These are phyloP conservation scores for Chlamydomonas reinhardtii DNA, from an alignment of 163 green algal species.

Conservation along the genomic window DNA sequence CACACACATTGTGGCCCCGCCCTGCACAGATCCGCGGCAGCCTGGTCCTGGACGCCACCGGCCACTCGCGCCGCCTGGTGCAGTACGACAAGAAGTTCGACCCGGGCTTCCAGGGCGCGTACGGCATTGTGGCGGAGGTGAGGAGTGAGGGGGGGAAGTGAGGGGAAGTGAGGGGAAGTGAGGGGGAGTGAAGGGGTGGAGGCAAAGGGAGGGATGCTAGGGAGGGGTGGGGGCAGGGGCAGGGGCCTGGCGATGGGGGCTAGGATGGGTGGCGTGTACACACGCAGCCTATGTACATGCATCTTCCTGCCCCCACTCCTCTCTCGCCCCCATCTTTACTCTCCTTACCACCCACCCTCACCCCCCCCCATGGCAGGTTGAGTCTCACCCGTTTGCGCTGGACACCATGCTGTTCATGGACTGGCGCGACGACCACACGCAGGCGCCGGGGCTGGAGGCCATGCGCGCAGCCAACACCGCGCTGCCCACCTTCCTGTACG, in stretches of 20 bases:
- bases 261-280: too few species aligned
- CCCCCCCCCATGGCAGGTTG: constrained; percentile 74
- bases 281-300: too few species aligned
- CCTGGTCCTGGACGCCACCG: constrained; percentile 89
- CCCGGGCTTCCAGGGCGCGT: constrained; percentile 93
- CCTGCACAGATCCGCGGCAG: constrained; percentile 63
- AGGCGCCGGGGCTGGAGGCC: constrained; percentile 69
- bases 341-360: too few species aligned
- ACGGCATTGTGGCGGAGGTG: constrained; percentile 87
- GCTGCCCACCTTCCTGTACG: constrained; percentile 98
- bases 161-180: constrained; percentile 15
- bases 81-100: constrained; percentile 92
- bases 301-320: too few species aligned
- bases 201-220: too few species aligned
- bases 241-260: too few species aligned
- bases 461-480: constrained; percentile 80
- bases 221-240: too few species aligned
- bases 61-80: constrained; percentile 90
- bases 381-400: constrained; percentile 93
- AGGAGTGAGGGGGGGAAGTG: background rate
- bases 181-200: too few species aligned
- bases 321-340: too few species aligned
- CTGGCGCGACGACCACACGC: constrained; percentile 96
- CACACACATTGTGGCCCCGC: too few species aligned
- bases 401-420: constrained; percentile 99